Evolutionary conservation across 371 early-diverging fungal genomes (phyloP), one percentile per base, ranked within the genome.

Genomic region (Circinella minor): DNA sequence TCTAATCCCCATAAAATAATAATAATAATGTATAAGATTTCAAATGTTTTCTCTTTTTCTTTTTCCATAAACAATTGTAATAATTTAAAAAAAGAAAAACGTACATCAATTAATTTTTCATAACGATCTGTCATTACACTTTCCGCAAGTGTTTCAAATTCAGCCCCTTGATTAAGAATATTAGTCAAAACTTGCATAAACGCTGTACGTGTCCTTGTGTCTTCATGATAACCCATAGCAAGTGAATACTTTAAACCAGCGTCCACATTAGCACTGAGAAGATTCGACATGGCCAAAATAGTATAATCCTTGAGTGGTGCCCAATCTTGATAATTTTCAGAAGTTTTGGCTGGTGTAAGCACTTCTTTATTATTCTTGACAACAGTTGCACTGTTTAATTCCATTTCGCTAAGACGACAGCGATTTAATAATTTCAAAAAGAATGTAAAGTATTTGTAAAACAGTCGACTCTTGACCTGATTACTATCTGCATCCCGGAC

Each of bases 131-230:
- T 85, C 74, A 88, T 89, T 1, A 86, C 88, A 73, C 85, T 90
- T 72, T 93, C 93, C 1, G 91, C 92, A 36, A 97, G 77, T 0
- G 91, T 90, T 34, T 91, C 94, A 74, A 94, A 94, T 72, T 94
- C 93, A 6, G 94, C 91, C 17, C 95, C 97, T 70, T 91, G 88
- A 68, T 93, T 90, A 39, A 97, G 81, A 55, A 96, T 91, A 69
- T 96, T 94, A 14, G 96, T 94, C 63, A 97, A 77, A 36, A 97
- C 96, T 66, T 94, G 92, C 84, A 95, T 95, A 68, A 96, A 97
- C 3, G 96, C 91, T 0, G 93, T 91, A 15, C 96, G 85, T 13
- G 93, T 94, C 65, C 90, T 86, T n/a, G 89, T 82, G 74, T 96
- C 96, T 71, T 95, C 96, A 71, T 96, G 93, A 70, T 97, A 97